phyloP scores from a whole-genome alignment of 2,329 filamentous ascomycete genomes.

The Celoporthe dispersa region DNA sequence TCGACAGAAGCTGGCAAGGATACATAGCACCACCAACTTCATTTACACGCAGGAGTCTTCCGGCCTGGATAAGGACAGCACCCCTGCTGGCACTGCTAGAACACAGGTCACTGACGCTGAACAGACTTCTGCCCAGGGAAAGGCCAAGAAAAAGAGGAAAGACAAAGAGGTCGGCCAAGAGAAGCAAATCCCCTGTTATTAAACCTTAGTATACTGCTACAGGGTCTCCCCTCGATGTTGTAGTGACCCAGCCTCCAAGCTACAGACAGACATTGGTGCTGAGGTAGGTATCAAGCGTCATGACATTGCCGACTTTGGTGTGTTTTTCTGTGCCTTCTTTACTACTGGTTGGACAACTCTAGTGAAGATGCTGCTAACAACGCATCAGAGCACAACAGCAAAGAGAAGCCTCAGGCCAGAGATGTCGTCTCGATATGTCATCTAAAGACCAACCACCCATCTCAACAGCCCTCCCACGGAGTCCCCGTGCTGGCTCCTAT shows the following conservation, averaged over 20 bases:
- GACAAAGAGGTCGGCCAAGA: conserved; percentile 3
- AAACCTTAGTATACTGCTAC: not conserved
- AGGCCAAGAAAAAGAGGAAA: not conserved
- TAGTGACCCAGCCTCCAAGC: not conserved
- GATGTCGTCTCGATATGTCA: not conserved
- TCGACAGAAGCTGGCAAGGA: conserved; percentile 26
- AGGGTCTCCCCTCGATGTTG: not conserved
- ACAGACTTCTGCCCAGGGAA: not conserved
- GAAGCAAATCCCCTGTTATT: not conserved
- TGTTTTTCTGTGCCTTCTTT: not conserved
- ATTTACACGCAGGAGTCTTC: not conserved
- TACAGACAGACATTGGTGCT: not conserved
- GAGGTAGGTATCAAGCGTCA: not conserved
- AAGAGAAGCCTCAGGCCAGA: not conserved
- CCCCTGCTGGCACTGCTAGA: not conserved
- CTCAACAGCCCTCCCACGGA: not conserved
- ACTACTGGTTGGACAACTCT: not conserved
- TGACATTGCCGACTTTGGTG: not conserved
- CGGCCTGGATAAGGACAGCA: not conserved
- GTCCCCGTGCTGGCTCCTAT: too few relatives aligned
- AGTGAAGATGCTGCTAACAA: not conserved
- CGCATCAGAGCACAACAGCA: not conserved
- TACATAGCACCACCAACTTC: not conserved
- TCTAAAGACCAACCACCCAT: not conserved
- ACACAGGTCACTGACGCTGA: not conserved